These are phyloP conservation scores for Apiospora saccharicola DNA, from an alignment of 2,329 filamentous ascomycete genomes.

Conservation along the genomic window DNA sequence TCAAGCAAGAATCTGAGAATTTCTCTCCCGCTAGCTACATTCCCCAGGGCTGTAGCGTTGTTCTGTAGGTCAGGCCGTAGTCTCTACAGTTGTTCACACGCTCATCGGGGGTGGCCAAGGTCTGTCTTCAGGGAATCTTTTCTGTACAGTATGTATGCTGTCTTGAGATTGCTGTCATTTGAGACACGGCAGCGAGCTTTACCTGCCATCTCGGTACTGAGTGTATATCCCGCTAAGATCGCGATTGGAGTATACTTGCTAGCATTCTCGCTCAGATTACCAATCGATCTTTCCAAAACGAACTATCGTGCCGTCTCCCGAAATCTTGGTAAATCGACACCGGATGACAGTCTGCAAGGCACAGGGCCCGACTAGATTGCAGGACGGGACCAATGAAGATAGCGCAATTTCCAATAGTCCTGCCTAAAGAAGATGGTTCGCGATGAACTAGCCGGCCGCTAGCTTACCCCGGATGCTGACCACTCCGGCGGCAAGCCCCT, in stretches of 20 bases:
- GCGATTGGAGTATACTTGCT: neutral
- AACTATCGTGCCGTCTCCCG: neutral
- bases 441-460: neutral
- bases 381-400: neutral
- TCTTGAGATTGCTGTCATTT: conserved; percentile 2
- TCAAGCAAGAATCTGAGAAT: neutral
- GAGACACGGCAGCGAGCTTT: neutral
- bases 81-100: neutral
- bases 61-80: neutral
- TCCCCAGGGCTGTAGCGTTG: neutral
- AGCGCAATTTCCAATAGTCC: conserved; percentile 3
- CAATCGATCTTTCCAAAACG: neutral
- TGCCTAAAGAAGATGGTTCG: conserved; percentile 9
- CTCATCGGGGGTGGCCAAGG: neutral
- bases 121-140: neutral
- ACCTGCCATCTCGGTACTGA: neutral
- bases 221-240: neutral
- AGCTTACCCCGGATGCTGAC: conserved; percentile 16
- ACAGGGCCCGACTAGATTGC: neutral
- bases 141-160: neutral
- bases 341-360: conserved; percentile 11
- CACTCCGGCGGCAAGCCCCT: conserved; percentile 8
- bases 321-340: neutral
- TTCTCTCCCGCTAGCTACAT: conserved; percentile 2
- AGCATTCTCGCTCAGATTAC: neutral